Evolutionary conservation across 495 filamentous ascomycete species (phyloP), one percentile per base, ranked within the genome.

Genomic region (Trichoderma gamsii): DNA sequence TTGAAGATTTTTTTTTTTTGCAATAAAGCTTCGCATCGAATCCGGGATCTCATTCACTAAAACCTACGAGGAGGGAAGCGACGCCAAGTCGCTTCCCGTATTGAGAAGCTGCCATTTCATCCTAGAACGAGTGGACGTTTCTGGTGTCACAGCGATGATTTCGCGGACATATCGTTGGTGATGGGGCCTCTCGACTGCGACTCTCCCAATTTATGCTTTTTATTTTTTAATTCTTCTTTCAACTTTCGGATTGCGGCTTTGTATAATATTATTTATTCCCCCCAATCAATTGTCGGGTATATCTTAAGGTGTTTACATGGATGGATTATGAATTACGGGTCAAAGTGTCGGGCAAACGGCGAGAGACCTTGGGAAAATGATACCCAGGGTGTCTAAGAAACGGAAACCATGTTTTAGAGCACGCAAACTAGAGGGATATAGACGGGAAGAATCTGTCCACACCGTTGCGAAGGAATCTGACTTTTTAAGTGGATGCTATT

Each of bases 321-420:
- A 61, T 61, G 56, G 56, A 61, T 61, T 61, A 61, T 61, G 56
- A 61, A 61, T 52, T 52, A 61, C 27, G 56, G 56, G 56, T 56
- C 8, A 61, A 16, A 61, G 27, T 18, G 56, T 61, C 25, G 56
- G 56, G 56, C 56, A 61, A 61, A 29, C n/a, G 21, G n/a, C 21
- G 21, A 56, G 21, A 56, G 51, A 56, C 51, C 56, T 3, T 61
- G 23, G 56, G 49, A 21, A 23, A 61, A 23, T 52, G 56, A 32
- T 61, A 32, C 56, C 35, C 27, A 61, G 27, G 27, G 56, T 61
- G 23, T 32, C 27, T 11, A 21, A 61, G 56, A 32, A 32, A 61
- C 27, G 56, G 56, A 12, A 29, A 29, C 11, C 27, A 15, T 21
- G n/a, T 56, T 61, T 61, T 61, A 61, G 56, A 61, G 56, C 12